phyloP scores from a whole-genome alignment of 768 basidiomycete species.

The Agaricus blazei region DNA sequence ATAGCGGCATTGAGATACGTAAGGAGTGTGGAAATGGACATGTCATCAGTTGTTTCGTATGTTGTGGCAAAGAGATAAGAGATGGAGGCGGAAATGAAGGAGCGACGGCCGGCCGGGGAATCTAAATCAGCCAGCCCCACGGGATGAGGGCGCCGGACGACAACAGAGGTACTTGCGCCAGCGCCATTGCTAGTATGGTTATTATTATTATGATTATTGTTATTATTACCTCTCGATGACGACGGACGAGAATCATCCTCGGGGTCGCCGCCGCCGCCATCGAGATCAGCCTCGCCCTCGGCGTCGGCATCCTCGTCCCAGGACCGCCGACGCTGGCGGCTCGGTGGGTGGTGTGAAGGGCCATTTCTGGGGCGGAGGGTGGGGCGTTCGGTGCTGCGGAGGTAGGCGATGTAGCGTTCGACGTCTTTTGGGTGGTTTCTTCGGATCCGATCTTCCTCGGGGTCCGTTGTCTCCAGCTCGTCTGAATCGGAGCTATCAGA shows the following conservation, averaged over 20 bases:
- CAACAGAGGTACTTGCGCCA: too few species aligned
- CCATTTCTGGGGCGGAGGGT: not conserved
- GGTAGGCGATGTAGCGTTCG: constrained; percentile 13
- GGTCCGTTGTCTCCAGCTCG: constrained; percentile 25
- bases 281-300: constrained; percentile 21
- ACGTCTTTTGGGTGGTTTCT: constrained; percentile 7
- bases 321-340: not conserved
- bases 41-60: constrained; percentile 60
- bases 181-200: too few species aligned
- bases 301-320: constrained; percentile 21
- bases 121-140: constrained; percentile 54
- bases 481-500: constrained; percentile 17
- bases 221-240: too few species aligned
- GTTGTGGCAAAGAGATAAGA: constrained; percentile 63
- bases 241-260: constrained; percentile 8
- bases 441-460: constrained; percentile 19
- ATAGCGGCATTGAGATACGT: constrained; percentile 73
- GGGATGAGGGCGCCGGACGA: constrained; percentile 25
- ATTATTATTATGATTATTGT: too few species aligned
- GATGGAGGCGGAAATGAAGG: constrained; percentile 48
- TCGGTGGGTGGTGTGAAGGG: not conserved
- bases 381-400: not conserved
- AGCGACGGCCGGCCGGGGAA: constrained; percentile 56
- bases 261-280: too few species aligned
- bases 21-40: constrained; percentile 64